Evolutionary conservation across 495 filamentous ascomycete species (phyloP).

Genomic region (Penicillium silybi): DNA sequence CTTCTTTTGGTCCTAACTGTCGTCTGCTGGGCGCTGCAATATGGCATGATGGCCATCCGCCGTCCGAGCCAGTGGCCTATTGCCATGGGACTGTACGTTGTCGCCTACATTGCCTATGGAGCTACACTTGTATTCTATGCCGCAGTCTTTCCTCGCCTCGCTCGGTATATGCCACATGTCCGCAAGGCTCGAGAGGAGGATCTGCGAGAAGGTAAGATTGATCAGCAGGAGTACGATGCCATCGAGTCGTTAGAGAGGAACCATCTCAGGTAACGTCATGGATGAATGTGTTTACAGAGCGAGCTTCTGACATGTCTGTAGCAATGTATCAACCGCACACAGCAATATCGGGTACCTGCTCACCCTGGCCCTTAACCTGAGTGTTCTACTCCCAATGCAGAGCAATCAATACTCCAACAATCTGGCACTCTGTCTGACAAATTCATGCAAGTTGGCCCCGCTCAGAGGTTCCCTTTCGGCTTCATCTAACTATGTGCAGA

Average conservation of each 20-base stretch:
- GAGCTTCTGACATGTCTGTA: constrained; percentile 2
- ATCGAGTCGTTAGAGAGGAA: constrained; percentile 48
- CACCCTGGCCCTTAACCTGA: constrained; percentile 42
- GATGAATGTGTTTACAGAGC: not conserved
- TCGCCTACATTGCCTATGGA: constrained; percentile 46
- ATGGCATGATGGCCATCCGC: constrained; percentile 42
- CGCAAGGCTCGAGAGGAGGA: constrained; percentile 45
- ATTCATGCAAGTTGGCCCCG: constrained; percentile 29
- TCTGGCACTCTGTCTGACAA: constrained; percentile 44
- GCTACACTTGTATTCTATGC: constrained; percentile 48
- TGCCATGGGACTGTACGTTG: constrained; percentile 47
- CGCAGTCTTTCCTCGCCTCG: constrained; percentile 45
- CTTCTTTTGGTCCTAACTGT: constrained; percentile 43
- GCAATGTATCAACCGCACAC: constrained; percentile 47
- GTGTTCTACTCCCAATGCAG: constrained; percentile 42
- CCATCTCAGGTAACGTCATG: constrained; percentile 35
- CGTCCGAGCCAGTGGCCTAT: constrained; percentile 44
- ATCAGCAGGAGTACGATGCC: constrained; percentile 40
- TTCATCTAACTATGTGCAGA: constrained; percentile 18
- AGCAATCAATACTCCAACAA: constrained; percentile 42
- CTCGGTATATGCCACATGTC: constrained; percentile 46
- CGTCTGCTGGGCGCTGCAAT: constrained; percentile 47
- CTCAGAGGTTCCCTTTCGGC: no score
- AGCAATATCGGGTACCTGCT: constrained; percentile 49
- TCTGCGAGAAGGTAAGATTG: constrained; percentile 39